Evolutionary conservation across 257 asterid species (phyloP), one percentile per base, ranked within the genome.

Genomic region (Ajuga chamaepitys): DNA sequence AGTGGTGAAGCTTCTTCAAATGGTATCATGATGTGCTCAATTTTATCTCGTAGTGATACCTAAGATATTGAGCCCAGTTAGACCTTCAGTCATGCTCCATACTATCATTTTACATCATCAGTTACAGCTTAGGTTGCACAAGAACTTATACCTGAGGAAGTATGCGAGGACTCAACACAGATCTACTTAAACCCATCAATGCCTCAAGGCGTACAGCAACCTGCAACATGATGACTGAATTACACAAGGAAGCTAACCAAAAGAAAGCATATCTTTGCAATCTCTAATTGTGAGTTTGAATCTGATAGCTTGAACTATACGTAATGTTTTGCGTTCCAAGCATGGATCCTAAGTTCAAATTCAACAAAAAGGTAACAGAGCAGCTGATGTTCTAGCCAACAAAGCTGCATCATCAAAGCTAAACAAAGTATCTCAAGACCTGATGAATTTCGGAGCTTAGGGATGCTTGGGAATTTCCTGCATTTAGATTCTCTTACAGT

Each of bases 191-290:
- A 71, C 94, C 94, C 75, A 83, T 76, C 56, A 83, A 69, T 13
- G 86, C 87, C 80, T 86, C 89, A 48, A 86, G 75, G 42, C 81
- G 86, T 73, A 86, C 34, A n/a, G 86, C 94, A 81, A 81, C 87
- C 93, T 85, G 85, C 79, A 78, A 62, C 51, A 13, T 45, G 71
- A 68, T 67, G 70, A 54, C 26, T 54, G 61, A 24, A 58, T 45
- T 28, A 66, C 17, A 25, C 30, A 59, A 59, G 22, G 55, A 61
- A 25, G 50, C 30, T 26, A 62, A 60, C 37, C 21, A 28, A 57
- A 7, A 58, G 41, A 56, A 63, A 62, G 71, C 58, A 66, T n/a
- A n/a, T 5, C 18, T 14, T 48, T n/a, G 32, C 46, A 30, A 34
- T 35, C 26, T 54, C 34, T 37, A 54, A 53, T 32, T 40, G 42